phyloP scores from a whole-genome alignment of 2,329 filamentous ascomycete species.

The Talaromyces sp. region DNA sequence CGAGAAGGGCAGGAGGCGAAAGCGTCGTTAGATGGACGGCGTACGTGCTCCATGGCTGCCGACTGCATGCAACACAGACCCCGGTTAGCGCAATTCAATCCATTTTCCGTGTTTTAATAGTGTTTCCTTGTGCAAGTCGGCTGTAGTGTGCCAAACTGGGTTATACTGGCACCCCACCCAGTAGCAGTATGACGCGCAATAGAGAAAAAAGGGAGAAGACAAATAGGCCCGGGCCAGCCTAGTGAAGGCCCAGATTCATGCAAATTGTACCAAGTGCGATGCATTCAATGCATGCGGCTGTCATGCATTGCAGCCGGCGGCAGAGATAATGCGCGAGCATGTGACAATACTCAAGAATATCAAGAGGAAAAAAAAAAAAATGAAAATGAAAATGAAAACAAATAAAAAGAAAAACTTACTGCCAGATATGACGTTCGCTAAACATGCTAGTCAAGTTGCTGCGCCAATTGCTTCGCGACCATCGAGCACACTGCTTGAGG shows the following conservation, averaged over 20 bases:
- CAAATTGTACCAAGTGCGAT: not conserved
- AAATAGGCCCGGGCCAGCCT: not conserved
- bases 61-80: slow-evolving; percentile 45
- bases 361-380: not conserved
- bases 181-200: not conserved
- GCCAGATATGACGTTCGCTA: slow-evolving; percentile 76
- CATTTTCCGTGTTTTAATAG: not conserved
- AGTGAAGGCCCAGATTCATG: not conserved
- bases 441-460: slow-evolving; percentile 91
- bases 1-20: slow-evolving; percentile 75
- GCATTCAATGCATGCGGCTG: not conserved
- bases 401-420: slow-evolving; percentile 52
- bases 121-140: not conserved
- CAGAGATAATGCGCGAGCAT: not conserved
- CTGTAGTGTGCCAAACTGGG: not conserved
- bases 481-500: slow-evolving; percentile 85
- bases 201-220: not conserved
- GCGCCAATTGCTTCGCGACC: slow-evolving; percentile 96
- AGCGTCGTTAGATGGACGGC: slow-evolving; percentile 89
- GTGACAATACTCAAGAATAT: not conserved
- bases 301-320: not conserved
- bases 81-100: not conserved
- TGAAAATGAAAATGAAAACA: slow-evolving; percentile 1
- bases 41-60: slow-evolving; percentile 90
- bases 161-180: not conserved